Conservation (phyloP, 2,329 filamentous ascomycete genomes). For the Penicillium occitanis region DNA sequence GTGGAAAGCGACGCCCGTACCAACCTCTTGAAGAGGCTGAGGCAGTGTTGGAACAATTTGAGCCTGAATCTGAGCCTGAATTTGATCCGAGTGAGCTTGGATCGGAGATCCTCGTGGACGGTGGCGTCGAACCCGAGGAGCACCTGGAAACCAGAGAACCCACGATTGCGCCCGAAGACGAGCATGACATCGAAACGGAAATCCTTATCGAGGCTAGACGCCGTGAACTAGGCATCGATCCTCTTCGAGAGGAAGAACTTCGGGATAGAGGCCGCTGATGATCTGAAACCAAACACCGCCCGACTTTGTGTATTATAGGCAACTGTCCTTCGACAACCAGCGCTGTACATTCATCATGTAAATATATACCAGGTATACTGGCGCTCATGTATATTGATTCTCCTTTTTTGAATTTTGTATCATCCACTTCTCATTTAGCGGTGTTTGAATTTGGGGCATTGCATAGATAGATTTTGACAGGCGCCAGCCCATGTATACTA, state of each 20-base stretch:
- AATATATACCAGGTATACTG: background rate
- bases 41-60: background rate
- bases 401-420: background rate
- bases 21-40: background rate
- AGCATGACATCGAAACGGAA: slow-evolving; percentile 32
- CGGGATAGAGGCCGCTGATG: background rate
- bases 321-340: background rate
- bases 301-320: background rate
- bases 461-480: background rate
- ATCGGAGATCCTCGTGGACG: background rate
- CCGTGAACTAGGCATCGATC: slow-evolving; percentile 17
- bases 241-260: slow-evolving; percentile 25
- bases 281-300: background rate
- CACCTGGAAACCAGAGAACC: slow-evolving; percentile 8
- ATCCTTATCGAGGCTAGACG: slow-evolving; percentile 23
- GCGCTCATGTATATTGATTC: slow-evolving; percentile 11
- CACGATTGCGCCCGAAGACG: slow-evolving; percentile 27
- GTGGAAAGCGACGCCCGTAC: slow-evolving; percentile 26
- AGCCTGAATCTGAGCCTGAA: background rate
- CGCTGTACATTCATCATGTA: background rate
- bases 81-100: background rate
- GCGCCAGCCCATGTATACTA: slow-evolving; percentile 5
- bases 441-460: slow-evolving; percentile 9
- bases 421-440: slow-evolving; percentile 8
- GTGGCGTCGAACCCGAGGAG: slow-evolving; percentile 12